Evolutionary conservation across 2,329 filamentous ascomycete genomes (phyloP).

Genomic region (Pseudodiploospora longispora): DNA sequence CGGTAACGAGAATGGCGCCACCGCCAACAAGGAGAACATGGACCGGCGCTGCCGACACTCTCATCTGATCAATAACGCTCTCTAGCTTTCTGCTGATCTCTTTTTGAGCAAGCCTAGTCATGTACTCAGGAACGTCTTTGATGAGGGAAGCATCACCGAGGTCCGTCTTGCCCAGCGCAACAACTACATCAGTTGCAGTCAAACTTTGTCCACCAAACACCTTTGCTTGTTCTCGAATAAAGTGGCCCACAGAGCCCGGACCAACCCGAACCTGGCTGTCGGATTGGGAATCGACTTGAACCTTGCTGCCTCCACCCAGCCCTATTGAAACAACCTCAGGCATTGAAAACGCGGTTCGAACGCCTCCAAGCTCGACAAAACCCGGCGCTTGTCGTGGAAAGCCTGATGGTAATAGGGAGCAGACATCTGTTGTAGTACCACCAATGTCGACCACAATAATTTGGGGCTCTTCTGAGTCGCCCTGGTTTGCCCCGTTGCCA

Average conservation of each 20-base stretch:
- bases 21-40: conserved; percentile 50
- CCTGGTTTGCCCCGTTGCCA: conserved; percentile 1
- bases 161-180: conserved; percentile 23
- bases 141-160: conserved; percentile 24
- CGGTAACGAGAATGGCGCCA: conserved; percentile 43
- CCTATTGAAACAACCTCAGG: conserved; percentile 49
- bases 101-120: conserved; percentile 16
- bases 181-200: conserved; percentile 46
- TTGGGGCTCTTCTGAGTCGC: conserved; percentile 16
- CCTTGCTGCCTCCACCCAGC: conserved; percentile 43
- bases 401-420: conserved; percentile 47
- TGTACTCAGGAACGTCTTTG: conserved; percentile 13
- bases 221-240: conserved; percentile 37
- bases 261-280: conserved; percentile 36
- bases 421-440: conserved; percentile 54
- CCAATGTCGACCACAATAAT: conserved; percentile 50
- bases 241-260: conserved; percentile 47
- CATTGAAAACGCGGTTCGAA: conserved; percentile 51
- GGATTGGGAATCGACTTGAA: conserved; percentile 17
- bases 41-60: conserved; percentile 43
- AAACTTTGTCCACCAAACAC: conserved; percentile 45
- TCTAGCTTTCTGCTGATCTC: conserved; percentile 41
- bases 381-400: conserved; percentile 53
- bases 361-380: conserved; percentile 49
- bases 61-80: conserved; percentile 46